phyloP scores from a whole-genome alignment of 2,329 filamentous ascomycete species.

The Paracorniculantispora psalliotae region DNA sequence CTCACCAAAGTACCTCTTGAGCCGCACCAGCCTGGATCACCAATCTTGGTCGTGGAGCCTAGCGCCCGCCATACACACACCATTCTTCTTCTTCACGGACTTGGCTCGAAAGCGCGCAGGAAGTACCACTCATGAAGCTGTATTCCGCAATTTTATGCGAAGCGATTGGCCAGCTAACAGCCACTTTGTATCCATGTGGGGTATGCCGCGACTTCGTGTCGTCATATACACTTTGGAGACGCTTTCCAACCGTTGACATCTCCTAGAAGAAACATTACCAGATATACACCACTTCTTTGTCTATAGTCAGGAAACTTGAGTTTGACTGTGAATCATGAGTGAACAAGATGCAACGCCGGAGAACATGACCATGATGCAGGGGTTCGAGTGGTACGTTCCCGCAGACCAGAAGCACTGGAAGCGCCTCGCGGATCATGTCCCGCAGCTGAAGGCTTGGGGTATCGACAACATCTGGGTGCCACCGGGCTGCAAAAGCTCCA shows the following conservation, averaged over 20 bases:
- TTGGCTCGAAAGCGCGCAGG: too few species aligned
- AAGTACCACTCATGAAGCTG: too few species aligned
- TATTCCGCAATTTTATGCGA: too few species aligned
- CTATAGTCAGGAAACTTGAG: not conserved
- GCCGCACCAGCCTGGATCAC: not conserved
- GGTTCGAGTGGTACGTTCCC: slow-evolving; percentile 70
- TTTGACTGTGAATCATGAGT: not conserved
- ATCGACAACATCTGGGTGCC: slow-evolving; percentile 66
- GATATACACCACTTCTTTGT: not conserved
- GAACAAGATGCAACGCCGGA: slow-evolving; percentile 27
- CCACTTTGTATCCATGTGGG: not conserved
- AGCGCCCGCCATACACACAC: slow-evolving; percentile 19
- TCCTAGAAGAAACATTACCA: not conserved
- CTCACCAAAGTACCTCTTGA: too few species aligned
- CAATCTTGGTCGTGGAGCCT: slow-evolving; percentile 19
- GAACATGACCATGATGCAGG: slow-evolving; percentile 60
- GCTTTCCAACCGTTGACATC: not conserved
- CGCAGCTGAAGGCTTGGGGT: slow-evolving; percentile 55
- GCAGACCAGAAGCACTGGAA: slow-evolving; percentile 59
- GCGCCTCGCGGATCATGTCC: slow-evolving; percentile 51
- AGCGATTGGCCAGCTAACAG: not conserved
- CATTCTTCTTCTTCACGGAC: too few species aligned
- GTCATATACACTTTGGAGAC: not conserved
- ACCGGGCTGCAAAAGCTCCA: slow-evolving; percentile 41
- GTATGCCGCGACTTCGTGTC: not conserved